Evolutionary conservation across 352 stramenopile genomes (phyloP).

Genomic region (Globisporangium recalcitrans): DNA sequence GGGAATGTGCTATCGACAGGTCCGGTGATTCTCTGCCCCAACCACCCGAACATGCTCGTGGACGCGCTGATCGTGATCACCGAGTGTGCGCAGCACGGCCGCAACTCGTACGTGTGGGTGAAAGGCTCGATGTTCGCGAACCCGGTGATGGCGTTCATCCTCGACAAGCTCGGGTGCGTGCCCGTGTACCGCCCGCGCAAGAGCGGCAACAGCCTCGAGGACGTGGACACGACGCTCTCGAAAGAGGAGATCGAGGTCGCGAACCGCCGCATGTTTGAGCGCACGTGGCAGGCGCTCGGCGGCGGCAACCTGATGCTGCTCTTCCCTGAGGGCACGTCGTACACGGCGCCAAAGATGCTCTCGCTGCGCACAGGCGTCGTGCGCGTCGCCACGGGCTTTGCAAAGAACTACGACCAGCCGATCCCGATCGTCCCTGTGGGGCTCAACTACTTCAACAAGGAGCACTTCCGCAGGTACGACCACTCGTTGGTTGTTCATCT

Average conservation of each 20-base stretch:
- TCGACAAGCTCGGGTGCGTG: conserved; percentile 51
- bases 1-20: conserved; percentile 21
- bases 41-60: conserved; percentile 83
- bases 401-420: conserved; percentile 55
- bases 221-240: conserved; percentile 62
- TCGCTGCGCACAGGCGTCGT: conserved; percentile 66
- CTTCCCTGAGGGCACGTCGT: conserved; percentile 77
- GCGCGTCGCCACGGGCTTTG: conserved; percentile 67
- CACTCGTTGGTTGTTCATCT: too few relatives aligned
- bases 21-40: conserved; percentile 72
- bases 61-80: conserved; percentile 74
- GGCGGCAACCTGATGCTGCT: conserved; percentile 68
- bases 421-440: conserved; percentile 69
- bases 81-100: conserved; percentile 46
- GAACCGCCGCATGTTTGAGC: conserved; percentile 70
- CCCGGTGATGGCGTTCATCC: conserved; percentile 30
- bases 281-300: conserved; percentile 58
- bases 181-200: conserved; percentile 62
- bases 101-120: conserved; percentile 63
- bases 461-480: conserved; percentile 54
- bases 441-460: conserved; percentile 83
- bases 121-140: conserved; percentile 78
- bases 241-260: conserved; percentile 53
- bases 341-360: conserved; percentile 77
- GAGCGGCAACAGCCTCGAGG: conserved; percentile 36